Evolutionary conservation across 2,329 filamentous ascomycete genomes (phyloP).

Genomic region (Beauveria scarabaeidicola): DNA sequence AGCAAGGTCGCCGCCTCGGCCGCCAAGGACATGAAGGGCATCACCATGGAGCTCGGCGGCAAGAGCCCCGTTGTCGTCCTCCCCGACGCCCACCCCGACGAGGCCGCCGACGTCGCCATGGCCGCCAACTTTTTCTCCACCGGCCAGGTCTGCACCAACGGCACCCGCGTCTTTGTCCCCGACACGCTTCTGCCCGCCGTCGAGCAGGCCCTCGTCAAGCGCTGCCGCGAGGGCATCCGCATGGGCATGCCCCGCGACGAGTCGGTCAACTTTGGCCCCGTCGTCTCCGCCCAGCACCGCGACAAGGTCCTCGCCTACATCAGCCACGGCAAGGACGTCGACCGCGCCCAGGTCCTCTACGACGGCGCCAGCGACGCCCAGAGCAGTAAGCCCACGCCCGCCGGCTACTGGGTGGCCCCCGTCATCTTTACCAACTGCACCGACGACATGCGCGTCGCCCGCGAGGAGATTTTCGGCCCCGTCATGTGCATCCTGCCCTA

Average conservation of each 20-base stretch:
- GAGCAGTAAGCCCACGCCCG: constrained; percentile 37
- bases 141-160: constrained; percentile 89
- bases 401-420: constrained; percentile 77
- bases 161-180: constrained; percentile 79
- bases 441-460: constrained; percentile 70
- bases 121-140: constrained; percentile 91
- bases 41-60: constrained; percentile 86
- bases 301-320: constrained; percentile 77
- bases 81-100: constrained; percentile 67
- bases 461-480: constrained; percentile 83
- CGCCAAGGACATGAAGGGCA: constrained; percentile 74
- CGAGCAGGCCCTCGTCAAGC: constrained; percentile 52
- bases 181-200: constrained; percentile 55
- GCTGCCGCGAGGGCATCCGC: constrained; percentile 57
- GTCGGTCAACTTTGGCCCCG: constrained; percentile 72
- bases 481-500: constrained; percentile 78
- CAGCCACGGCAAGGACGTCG: constrained; percentile 60
- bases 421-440: constrained; percentile 82
- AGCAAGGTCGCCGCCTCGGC: constrained; percentile 72
- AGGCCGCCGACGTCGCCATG: constrained; percentile 83
- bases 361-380: constrained; percentile 57
- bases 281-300: constrained; percentile 66
- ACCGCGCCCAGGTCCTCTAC: constrained; percentile 65
- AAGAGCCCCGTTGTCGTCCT: constrained; percentile 77
- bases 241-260: constrained; percentile 64